Evolutionary conservation across 805 yeast species (phyloP).

Genomic region (Tetrapisispora iriomotensis): DNA sequence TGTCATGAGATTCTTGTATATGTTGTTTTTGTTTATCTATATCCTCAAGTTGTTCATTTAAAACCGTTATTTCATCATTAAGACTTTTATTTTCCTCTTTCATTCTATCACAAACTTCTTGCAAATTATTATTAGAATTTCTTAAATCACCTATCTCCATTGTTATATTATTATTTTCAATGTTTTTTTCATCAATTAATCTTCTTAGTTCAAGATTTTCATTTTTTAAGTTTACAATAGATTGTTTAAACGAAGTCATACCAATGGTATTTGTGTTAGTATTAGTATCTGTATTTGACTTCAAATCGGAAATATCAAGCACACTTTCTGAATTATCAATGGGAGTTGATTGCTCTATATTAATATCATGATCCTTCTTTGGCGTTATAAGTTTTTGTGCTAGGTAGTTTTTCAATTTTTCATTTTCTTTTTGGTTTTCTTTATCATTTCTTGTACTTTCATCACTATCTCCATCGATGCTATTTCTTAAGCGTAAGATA

Average conservation of each 20-base stretch:
- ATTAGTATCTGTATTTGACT: not conserved
- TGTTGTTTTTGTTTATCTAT: not conserved
- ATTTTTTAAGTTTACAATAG: not conserved
- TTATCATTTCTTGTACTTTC: not conserved
- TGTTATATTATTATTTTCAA: not conserved
- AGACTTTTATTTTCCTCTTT: too few species aligned
- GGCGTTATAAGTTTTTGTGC: not conserved
- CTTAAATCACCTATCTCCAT: not conserved
- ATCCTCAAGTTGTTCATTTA: not conserved
- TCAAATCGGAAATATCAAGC: not conserved
- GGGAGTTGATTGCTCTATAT: constrained; percentile 4
- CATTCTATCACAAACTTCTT: too few species aligned
- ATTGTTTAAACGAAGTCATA: not conserved
- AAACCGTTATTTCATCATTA: too few species aligned
- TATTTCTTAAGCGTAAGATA: not conserved
- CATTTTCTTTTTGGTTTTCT: not conserved
- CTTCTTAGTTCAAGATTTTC: constrained; percentile 1
- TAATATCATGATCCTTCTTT: not conserved
- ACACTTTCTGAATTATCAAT: not conserved
- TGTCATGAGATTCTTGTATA: too few species aligned
- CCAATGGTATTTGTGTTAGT: not conserved
- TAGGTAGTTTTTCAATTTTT: too few species aligned
- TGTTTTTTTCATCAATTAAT: not conserved
- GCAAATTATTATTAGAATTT: not conserved
- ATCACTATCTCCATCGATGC: not conserved